phyloP scores from a whole-genome alignment of 768 basidiomycete genomes.

The Trametes meyenii region DNA sequence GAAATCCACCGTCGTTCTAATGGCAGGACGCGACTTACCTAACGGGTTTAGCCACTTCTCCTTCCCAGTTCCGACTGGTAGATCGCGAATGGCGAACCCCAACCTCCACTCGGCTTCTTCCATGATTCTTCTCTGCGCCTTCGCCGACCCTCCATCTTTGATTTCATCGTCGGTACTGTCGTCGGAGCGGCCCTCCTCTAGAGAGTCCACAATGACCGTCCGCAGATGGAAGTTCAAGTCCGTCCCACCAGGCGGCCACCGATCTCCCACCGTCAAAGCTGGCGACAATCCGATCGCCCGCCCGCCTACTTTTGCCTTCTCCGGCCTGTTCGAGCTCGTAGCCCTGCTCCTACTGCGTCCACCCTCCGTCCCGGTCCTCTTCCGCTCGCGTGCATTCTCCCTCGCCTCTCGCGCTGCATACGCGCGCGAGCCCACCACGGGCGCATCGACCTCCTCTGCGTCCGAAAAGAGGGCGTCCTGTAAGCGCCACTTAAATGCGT shows the following conservation, averaged over 20 bases:
- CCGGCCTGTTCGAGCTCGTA: background rate
- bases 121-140: constrained; percentile 30
- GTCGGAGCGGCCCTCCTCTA: constrained; percentile 41
- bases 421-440: constrained; percentile 16
- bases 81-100: constrained; percentile 82
- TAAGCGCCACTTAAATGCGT: constrained; percentile 73
- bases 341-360: background rate
- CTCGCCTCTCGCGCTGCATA: constrained; percentile 17
- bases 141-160: constrained; percentile 2
- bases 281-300: constrained; percentile 68
- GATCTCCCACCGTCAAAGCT: constrained; percentile 68
- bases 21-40: constrained; percentile 50
- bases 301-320: constrained; percentile 40
- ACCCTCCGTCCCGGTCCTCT: background rate
- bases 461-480: constrained; percentile 79
- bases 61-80: constrained; percentile 61
- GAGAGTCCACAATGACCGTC: constrained; percentile 83
- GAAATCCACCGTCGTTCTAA: constrained; percentile 32
- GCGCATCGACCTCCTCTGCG: constrained; percentile 44
- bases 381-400: constrained; percentile 5
- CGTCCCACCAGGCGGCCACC: constrained; percentile 87
- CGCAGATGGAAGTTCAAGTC: constrained; percentile 83
- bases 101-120: constrained; percentile 75
- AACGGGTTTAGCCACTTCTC: constrained; percentile 84
- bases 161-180: background rate